phyloP scores from a whole-genome alignment of 176 grass and related monocot species.

The Bonia amplexicaulis region DNA sequence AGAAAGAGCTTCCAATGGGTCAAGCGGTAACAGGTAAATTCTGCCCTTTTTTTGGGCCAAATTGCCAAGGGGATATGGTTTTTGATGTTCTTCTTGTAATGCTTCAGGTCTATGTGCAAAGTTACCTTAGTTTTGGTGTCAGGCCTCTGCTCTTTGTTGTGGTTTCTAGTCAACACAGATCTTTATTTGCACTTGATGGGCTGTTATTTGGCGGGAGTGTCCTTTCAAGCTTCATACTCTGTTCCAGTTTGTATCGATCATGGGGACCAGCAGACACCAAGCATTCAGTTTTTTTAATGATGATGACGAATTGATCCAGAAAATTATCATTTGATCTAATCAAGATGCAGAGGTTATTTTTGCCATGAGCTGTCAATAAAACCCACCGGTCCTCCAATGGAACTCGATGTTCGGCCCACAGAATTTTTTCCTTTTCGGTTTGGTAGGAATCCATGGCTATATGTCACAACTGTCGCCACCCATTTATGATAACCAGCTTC shows the following conservation, averaged over 20 bases:
- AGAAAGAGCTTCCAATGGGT: constrained; percentile 99
- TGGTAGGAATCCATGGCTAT: neutral
- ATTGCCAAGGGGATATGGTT: neutral
- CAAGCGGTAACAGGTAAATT: constrained; percentile 79
- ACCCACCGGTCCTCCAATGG: neutral
- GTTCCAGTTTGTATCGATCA: neutral
- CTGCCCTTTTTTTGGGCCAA: neutral
- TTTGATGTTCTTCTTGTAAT: neutral
- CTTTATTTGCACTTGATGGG: constrained; percentile 20
- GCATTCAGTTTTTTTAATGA: constrained; percentile 3
- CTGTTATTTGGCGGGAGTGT: neutral
- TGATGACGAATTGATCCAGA: constrained; percentile 1
- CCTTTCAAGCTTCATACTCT: constrained; percentile 2
- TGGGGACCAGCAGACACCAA: neutral
- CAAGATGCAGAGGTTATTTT: constrained; percentile 15
- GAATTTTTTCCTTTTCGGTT: neutral
- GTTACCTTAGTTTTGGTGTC: neutral
- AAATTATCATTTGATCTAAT: constrained; percentile 7
- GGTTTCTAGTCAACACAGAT: constrained; percentile 7
- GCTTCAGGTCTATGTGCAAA: neutral
- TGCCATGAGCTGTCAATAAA: constrained; percentile 17
- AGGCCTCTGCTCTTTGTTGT: constrained; percentile 11
- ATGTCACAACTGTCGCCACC: neutral
- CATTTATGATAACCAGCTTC: neutral
- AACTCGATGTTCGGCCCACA: constrained; percentile 4